phyloP scores from a whole-genome alignment of 192 early-diverging fungal genomes.

The Spizellomyces punctatus region DNA sequence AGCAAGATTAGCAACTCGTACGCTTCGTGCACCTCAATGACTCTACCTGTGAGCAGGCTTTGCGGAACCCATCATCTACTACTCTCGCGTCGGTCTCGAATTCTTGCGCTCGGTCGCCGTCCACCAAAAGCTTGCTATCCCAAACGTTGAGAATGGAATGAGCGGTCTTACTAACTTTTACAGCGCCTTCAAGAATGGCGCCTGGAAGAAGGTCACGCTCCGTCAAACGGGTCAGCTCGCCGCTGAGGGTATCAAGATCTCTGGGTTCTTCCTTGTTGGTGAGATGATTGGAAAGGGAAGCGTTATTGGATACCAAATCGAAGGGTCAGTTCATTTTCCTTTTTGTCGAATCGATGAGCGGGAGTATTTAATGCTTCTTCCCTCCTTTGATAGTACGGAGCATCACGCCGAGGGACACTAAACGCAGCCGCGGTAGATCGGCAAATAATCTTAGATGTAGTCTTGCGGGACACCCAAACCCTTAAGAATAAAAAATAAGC shows the following conservation, averaged over 20 bases:
- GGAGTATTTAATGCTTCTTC: no score
- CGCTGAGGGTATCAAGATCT: conserved; percentile 47
- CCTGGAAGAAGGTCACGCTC: conserved; percentile 60
- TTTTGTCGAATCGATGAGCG: no score
- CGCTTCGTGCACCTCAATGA: background rate
- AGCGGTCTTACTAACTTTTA: conserved; percentile 47
- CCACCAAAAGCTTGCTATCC: conserved; percentile 44
- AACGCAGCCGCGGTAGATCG: no score
- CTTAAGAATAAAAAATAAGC: no score
- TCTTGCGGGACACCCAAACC: no score
- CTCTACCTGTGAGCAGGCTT: conserved; percentile 22
- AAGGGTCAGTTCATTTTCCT: conserved; percentile 31
- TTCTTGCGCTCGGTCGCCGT: conserved; percentile 45
- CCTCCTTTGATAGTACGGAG: no score
- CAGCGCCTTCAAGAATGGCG: conserved; percentile 44
- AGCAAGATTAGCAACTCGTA: background rate
- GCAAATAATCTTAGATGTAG: no score
- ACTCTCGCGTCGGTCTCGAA: conserved; percentile 44
- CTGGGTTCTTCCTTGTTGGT: conserved; percentile 59
- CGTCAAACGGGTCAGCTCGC: conserved; percentile 41
- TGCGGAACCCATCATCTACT: conserved; percentile 47
- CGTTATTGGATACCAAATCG: conserved; percentile 58
- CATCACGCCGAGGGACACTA: no score
- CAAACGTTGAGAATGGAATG: conserved; percentile 34
- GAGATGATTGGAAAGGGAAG: conserved; percentile 58